Evolutionary conservation across 441 rosid species (phyloP).

Genomic region (Isatis lusitanica): DNA sequence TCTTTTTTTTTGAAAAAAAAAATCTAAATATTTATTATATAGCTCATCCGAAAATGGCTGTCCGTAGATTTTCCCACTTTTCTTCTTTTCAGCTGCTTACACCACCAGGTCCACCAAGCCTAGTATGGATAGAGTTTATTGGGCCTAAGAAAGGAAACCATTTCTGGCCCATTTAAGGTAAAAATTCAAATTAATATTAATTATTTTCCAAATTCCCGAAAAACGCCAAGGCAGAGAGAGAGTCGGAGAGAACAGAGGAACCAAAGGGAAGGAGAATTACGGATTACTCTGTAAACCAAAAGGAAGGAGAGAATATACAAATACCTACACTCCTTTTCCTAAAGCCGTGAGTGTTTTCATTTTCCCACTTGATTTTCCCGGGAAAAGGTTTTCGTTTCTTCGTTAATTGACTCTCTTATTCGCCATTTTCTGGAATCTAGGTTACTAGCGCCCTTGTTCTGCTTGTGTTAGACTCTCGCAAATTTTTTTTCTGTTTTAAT

Average conservation of each 20-base stretch:
- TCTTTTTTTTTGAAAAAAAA: too few species aligned
- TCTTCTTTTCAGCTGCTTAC: not conserved
- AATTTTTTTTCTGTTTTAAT: too few species aligned
- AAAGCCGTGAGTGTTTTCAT: constrained; percentile 2
- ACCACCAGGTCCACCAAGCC: not conserved
- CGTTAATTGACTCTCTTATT: not conserved
- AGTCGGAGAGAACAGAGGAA: not conserved
- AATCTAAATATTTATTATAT: too few species aligned
- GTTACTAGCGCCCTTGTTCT: not conserved
- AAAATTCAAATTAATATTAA: constrained; percentile 8
- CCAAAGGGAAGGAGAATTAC: not conserved
- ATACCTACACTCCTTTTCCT: not conserved
- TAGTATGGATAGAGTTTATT: not conserved
- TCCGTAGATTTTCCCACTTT: too few species aligned
- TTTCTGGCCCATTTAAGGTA: constrained; percentile 11
- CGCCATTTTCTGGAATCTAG: not conserved
- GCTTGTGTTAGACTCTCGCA: not conserved
- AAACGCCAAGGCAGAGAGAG: not conserved
- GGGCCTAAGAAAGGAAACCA: constrained; percentile 24
- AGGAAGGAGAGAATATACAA: not conserved
- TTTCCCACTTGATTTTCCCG: constrained; percentile 2
- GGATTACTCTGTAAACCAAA: not conserved
- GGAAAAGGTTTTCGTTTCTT: not conserved
- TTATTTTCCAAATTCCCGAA: not conserved
- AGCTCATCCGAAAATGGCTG: too few species aligned